These are phyloP conservation scores for Arthrobotrys pseudoclavata DNA, from an alignment of 2,329 filamentous ascomycete genomes.

Conservation along the genomic window DNA sequence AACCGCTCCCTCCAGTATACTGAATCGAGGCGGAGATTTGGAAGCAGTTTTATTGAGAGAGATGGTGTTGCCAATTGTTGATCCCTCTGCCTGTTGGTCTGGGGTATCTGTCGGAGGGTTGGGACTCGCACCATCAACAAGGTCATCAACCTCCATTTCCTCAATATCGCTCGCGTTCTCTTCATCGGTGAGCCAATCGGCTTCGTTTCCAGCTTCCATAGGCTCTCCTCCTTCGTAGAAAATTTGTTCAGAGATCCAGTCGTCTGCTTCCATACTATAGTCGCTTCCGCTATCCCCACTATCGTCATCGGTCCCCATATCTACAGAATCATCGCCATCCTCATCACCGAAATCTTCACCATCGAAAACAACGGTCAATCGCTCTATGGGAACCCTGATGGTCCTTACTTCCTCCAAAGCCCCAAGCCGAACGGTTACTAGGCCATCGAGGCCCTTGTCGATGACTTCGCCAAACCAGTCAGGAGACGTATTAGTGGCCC, in stretches of 20 bases:
- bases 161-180: slow-evolving; percentile 65
- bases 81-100: neutral
- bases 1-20: slow-evolving; percentile 67
- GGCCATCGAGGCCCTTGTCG: slow-evolving; percentile 71
- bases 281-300: slow-evolving; percentile 64
- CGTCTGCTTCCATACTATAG: slow-evolving; percentile 62
- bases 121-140: neutral
- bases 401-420: slow-evolving; percentile 69
- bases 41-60: neutral
- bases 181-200: slow-evolving; percentile 67
- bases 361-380: slow-evolving; percentile 68
- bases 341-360: slow-evolving; percentile 64
- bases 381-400: slow-evolving; percentile 69
- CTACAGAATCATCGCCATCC: slow-evolving; percentile 44
- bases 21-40: slow-evolving; percentile 65
- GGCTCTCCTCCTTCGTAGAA: slow-evolving; percentile 68
- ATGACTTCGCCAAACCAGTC: slow-evolving; percentile 74
- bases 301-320: slow-evolving; percentile 64
- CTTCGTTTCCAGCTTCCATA: slow-evolving; percentile 67
- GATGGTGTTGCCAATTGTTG: neutral
- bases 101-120: slow-evolving; percentile 6
- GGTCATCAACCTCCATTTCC: slow-evolving; percentile 49
- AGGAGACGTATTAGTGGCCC: slow-evolving; percentile 49
- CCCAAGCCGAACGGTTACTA: slow-evolving; percentile 71
- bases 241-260: slow-evolving; percentile 65